Percentiles rank a stretch among this genome's conserved stretches.
phyloP scores from a whole-genome alignment of 768 basidiomycete genomes.

The Mycena vulgaris region DNA sequence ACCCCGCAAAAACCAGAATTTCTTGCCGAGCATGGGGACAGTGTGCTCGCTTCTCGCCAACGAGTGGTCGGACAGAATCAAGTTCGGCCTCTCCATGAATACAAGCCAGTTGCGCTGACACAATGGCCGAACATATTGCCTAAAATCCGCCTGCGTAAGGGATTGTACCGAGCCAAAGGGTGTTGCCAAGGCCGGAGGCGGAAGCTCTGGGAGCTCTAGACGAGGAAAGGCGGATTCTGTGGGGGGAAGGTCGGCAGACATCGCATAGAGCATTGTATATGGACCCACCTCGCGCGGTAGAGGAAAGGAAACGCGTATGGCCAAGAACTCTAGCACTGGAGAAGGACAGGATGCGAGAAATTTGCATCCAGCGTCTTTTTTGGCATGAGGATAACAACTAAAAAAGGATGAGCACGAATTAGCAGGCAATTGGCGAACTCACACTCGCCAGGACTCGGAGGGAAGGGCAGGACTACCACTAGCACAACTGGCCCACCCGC shows the following conservation, averaged over 20 bases:
- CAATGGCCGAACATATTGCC: constrained; percentile 28
- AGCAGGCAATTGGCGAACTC: too few species aligned
- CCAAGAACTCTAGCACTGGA: constrained; percentile 1
- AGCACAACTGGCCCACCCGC: too few species aligned
- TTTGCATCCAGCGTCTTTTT: constrained; percentile 29
- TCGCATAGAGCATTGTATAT: too few species aligned
- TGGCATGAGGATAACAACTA: constrained; percentile 2
- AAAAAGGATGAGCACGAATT: neutral
- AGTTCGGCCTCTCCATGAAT: constrained; percentile 28
- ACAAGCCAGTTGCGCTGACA: constrained; percentile 31
- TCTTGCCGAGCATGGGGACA: constrained; percentile 34
- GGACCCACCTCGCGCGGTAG: constrained; percentile 3
- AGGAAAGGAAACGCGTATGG: neutral
- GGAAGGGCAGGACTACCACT: too few species aligned
- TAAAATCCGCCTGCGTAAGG: constrained; percentile 25
- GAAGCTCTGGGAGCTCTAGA: constrained; percentile 17
- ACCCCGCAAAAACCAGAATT: constrained; percentile 26
- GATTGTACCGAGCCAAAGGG: constrained; percentile 24
- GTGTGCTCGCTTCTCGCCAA: constrained; percentile 12
- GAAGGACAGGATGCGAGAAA: constrained; percentile 24
- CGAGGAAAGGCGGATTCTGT: constrained; percentile 10
- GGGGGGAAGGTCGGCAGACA: neutral
- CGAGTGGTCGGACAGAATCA: constrained; percentile 12
- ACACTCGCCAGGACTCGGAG: too few species aligned
- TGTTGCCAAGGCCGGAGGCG: neutral